Percentiles rank a stretch among this genome's conserved stretches.
Conservation (phyloP, 129 eudicot species). For the Saposhnikovia divaricata region DNA sequence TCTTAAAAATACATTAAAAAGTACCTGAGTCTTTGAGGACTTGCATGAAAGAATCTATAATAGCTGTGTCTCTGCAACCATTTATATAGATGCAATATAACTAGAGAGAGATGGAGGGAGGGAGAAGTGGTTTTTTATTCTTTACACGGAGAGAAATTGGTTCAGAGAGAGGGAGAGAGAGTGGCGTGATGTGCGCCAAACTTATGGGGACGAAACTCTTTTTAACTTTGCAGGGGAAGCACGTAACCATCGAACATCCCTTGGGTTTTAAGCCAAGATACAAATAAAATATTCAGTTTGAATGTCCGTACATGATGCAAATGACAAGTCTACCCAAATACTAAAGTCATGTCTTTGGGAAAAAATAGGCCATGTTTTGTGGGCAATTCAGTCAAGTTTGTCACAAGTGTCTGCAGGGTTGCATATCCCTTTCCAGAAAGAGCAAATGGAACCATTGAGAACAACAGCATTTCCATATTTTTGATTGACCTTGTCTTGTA, state of each 20-base stretch:
- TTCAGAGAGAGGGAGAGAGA: background rate
- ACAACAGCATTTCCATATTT: background rate
- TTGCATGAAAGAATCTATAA: background rate
- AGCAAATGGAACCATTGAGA: slow-evolving; percentile 5
- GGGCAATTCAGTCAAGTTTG: slow-evolving; percentile 15
- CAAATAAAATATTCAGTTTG: background rate
- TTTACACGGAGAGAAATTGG: background rate
- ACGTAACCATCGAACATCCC: slow-evolving; percentile 1
- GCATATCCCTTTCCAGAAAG: slow-evolving; percentile 23
- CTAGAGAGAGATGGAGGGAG: background rate
- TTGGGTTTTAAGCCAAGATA: slow-evolving; percentile 1
- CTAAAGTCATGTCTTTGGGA: background rate
- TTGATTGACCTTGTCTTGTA: background rate
- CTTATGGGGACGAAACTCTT: slow-evolving; percentile 2
- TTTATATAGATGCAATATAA: slow-evolving; percentile 30
- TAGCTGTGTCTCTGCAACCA: background rate
- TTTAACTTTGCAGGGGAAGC: background rate
- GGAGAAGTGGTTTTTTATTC: background rate
- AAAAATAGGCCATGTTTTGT: background rate
- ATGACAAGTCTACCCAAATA: background rate
- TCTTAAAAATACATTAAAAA: background rate
- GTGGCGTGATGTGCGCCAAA: slow-evolving; percentile 32
- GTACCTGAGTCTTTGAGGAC: background rate
- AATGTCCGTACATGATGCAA: background rate
- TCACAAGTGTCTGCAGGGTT: slow-evolving; percentile 17